Base-by-base conservation (phyloP, 1,284 basidiomycete species). In the Leccinum subspadiceum region DNA sequence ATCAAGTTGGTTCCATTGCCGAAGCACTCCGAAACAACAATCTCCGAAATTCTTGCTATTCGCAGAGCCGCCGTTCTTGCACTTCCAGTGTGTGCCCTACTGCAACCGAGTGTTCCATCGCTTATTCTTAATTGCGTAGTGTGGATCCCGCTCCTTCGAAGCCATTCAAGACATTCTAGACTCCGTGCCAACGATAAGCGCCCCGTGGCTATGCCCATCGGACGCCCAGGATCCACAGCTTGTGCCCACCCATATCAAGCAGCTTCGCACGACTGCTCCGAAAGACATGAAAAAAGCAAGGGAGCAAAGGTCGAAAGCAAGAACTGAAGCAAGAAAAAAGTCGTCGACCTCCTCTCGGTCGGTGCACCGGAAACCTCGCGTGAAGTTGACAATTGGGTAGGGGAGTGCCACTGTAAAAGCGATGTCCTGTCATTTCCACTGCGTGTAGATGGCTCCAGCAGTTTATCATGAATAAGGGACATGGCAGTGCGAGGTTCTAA, bases 201-300 rank as follows among this genome's bases (percentile, higher is more conserved):
- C 88, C 2, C 76, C 84, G n/a, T 93, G 89, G 90, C 78, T 89
- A 10, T 70, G 68, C 20, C 64, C 65, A 33, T 49, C 64, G 8
- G 58, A 54, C 10, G 33, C 51, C 17, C 54, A 46, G n/a, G 46
- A n/a, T 56, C 64, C 50, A 62, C 64, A 70, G 26, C 74, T 86
- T n/a, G 77, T 90, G 44, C 86, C 89, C 4, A 90, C 93, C 0
- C 89, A 92, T 67, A 81, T 95, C 70, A 96, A 96, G 71, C 93
- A 94, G 62, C 74, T 95, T n/a, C 83, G 82, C 22, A 96, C 93
- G 0, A 87, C 86, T 22, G 83, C 85, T 2, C 94, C 94, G 0
- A 86, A 83, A 65, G 90, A 96, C 69, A 87, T 91, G 79, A 88
- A 83, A 66, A 81, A 78, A 24, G 84, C 86, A 44, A 95, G 90